These are phyloP conservation scores for Hepatocystis sp. DNA, from an alignment of 169 alveolate genomes.

Conservation along the genomic window DNA sequence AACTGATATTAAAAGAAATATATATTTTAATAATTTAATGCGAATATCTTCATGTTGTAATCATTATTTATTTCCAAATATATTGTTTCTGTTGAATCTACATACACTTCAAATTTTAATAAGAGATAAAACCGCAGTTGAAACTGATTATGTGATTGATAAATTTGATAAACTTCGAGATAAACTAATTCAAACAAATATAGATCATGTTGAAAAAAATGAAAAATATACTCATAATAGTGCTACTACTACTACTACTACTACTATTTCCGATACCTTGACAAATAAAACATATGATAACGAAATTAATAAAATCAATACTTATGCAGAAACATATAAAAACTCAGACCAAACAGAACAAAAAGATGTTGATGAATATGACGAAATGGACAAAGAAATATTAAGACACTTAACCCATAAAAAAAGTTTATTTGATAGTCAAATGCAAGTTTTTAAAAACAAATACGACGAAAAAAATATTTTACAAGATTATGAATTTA, in stretches of 20 bases:
- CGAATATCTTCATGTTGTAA: conserved; percentile 56
- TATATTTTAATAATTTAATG: conserved; percentile 43
- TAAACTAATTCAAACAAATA: conserved; percentile 21
- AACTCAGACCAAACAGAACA: no score
- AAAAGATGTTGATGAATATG: not conserved
- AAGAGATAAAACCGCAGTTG: conserved; percentile 74
- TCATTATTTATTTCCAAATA: conserved; percentile 60
- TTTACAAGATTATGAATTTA: conserved; percentile 55
- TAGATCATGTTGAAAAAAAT: not conserved
- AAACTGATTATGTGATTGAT: conserved; percentile 61
- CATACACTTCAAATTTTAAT: conserved; percentile 66
- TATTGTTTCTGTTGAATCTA: conserved; percentile 49
- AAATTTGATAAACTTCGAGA: conserved; percentile 53
- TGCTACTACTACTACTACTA: not conserved
- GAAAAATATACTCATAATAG: not conserved
- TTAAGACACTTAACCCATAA: conserved; percentile 28
- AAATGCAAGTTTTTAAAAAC: conserved; percentile 39
- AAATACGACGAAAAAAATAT: conserved; percentile 53
- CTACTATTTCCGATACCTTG: no score
- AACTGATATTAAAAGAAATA: conserved; percentile 62
- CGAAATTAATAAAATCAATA: no score
- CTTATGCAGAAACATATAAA: no score
- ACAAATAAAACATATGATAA: no score
- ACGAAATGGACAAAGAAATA: conserved; percentile 56
- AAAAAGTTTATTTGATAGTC: conserved; percentile 47